Evolutionary conservation across 75 land plant genomes (phyloP), one percentile per base, ranked within the genome.

Genomic region (Sequoia sempervirens): DNA sequence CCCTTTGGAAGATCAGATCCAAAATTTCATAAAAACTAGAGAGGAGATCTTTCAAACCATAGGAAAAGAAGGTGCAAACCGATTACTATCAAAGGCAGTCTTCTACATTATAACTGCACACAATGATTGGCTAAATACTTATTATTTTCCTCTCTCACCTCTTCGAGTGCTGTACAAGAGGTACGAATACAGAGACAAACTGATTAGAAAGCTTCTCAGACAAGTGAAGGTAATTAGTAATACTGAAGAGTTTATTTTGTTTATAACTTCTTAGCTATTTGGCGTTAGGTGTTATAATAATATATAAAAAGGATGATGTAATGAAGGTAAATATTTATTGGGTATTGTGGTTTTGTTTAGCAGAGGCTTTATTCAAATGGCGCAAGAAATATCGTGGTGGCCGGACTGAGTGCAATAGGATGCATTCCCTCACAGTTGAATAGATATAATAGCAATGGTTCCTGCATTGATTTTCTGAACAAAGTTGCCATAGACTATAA

Each of bases 111-210:
- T 76, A 12, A 41, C 87, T 28, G 90, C 85, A 18, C 52, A 83
- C 58, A 89, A 89, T 38, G 90, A 89, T 68, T 89, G 80, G 75
- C 37, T 89, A 23, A 84, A 89, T 80, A 89, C 88, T 41, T 89
- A 89, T 80, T 83, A 66, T 80, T 53, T 81, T 68, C 84, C 81
- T 12, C 66, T 80, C 81, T 89, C 90, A 7, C 87, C 87, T 8
- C 52, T 87, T 53, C 76, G 68, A 11, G 68, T 72, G 38, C 36
- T 87, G 70, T 84, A 84, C 80, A 84, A 82, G 1, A 30, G 17
- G 52, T 14, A 46, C 2, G 75, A 84, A 18, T 80, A 46, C 66
- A 80, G 82, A 52, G 82, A 84, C 36, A 18, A 82, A 26, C 80
- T 88, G 8, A 45, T 88, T 45, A 30, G 72, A 3, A 82, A 41